Conservation (phyloP, 768 basidiomycete genomes). For the Tephrocybe sp. region DNA sequence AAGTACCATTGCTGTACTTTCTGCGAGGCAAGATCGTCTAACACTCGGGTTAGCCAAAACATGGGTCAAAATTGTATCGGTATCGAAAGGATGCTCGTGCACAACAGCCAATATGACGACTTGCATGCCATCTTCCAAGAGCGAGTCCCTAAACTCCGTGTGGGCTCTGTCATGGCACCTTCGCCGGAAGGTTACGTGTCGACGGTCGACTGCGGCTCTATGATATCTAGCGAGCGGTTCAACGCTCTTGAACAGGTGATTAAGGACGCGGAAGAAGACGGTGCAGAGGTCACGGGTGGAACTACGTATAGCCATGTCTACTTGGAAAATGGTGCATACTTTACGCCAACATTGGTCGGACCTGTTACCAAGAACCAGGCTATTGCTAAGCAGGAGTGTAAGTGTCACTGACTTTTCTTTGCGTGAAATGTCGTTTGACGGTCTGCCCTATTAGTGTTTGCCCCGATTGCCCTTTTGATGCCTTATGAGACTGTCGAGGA, state of each 20-base stretch:
- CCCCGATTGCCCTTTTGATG: constrained; percentile 86
- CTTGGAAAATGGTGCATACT: constrained; percentile 75
- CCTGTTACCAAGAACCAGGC: constrained; percentile 69
- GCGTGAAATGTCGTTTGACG: not conserved
- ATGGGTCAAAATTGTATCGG: constrained; percentile 97
- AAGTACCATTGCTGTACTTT: constrained; percentile 28
- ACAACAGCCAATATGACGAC: constrained; percentile 70
- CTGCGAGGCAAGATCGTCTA: not conserved
- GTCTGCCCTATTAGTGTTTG: constrained; percentile 65
- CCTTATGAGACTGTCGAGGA: constrained; percentile 82
- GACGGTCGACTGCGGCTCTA: constrained; percentile 82
- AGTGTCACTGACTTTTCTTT: constrained; percentile 25
- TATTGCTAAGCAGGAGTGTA: constrained; percentile 79
- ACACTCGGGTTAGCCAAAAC: constrained; percentile 62
- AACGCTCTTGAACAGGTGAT: constrained; percentile 66
- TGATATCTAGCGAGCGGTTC: constrained; percentile 80
- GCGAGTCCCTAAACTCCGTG: constrained; percentile 67
- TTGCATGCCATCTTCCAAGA: constrained; percentile 64
- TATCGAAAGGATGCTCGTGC: constrained; percentile 90
- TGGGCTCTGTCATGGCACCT: constrained; percentile 70
- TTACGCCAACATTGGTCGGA: constrained; percentile 83
- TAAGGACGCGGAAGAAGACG: constrained; percentile 61
- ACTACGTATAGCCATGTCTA: constrained; percentile 61
- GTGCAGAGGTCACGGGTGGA: constrained; percentile 69
- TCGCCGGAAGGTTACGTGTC: constrained; percentile 66